phyloP scores from a whole-genome alignment of 345 rosid genomes.

The Mallotus nudiflorus region DNA sequence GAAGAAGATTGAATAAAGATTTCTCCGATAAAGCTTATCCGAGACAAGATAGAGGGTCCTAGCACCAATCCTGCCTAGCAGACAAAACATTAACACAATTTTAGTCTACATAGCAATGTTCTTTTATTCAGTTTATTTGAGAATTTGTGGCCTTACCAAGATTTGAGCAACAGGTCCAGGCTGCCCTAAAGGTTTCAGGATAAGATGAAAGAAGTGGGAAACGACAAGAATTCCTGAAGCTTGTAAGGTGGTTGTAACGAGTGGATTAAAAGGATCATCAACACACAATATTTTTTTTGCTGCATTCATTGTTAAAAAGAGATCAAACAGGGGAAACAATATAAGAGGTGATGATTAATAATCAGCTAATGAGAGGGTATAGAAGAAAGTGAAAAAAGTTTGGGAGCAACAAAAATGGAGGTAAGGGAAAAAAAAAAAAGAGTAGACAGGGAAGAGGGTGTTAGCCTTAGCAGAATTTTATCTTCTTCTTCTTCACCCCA shows the following conservation, averaged over 20 bases:
- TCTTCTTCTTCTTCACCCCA: not conserved
- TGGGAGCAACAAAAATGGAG: not conserved
- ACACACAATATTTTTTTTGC: slow-evolving; percentile 28
- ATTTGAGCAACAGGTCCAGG: slow-evolving; percentile 90
- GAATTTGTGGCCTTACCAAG: slow-evolving; percentile 57
- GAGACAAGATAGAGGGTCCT: slow-evolving; percentile 68
- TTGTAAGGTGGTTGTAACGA: slow-evolving; percentile 57
- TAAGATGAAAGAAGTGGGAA: slow-evolving; percentile 76
- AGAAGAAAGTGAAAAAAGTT: not conserved
- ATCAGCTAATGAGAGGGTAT: too few relatives aligned
- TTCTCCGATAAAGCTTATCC: slow-evolving; percentile 30
- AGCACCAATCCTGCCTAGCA: slow-evolving; percentile 76
- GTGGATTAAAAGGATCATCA: slow-evolving; percentile 64
- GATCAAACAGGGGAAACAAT: not conserved
- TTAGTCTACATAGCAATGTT: not conserved
- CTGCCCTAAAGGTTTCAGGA: slow-evolving; percentile 70
- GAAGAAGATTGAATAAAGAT: slow-evolving; percentile 59
- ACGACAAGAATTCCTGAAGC: slow-evolving; percentile 73
- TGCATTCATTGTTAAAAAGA: slow-evolving; percentile 26
- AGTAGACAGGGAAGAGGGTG: not conserved
- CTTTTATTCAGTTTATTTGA: not conserved
- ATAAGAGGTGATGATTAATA: too few relatives aligned
- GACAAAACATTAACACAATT: not conserved
- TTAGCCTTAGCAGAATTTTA: not conserved
- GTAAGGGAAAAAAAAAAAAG: too few relatives aligned